Evolutionary conservation across 225 moss, liverwort and hornwort genomes (phyloP), one percentile per base, ranked within the genome.

Genomic region (Climacium dendroides): DNA sequence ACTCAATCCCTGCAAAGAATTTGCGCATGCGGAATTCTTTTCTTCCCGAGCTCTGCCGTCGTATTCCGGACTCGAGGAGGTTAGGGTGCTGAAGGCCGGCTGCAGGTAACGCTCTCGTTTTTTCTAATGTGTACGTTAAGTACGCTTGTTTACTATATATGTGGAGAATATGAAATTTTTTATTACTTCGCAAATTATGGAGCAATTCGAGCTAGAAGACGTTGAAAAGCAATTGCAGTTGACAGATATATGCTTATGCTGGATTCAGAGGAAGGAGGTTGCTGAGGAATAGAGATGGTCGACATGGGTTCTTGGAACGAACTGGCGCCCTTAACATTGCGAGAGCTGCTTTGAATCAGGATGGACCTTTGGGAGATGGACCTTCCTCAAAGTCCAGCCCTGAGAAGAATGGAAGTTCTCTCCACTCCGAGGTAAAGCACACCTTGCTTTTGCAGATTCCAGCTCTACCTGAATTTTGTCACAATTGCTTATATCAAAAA

Each of bases 371-470:
- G 57, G 92, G 83, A 52, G 93, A 93, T 74, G 89, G 92, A 73
- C 37, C 77, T 86, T 59, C 89, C 60, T 82, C 90, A 8, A 91
- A 92, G 83, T 90, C 91, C 32, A 89, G 66, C 77, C 83, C 88
- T 72, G 92, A 94, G 87, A 94, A 88, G 89, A 94, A 94, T 67
- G 92, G 94, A 77, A 90, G 81, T 45, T 89, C 92, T 82, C 83
- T 88, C 74, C 93, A 92, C 84, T 74, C 92, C 48, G 94, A 94
- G 91, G 94, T 93, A 72, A 91, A 48, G 39, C 78, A n/a, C 61
- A 61, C 30, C 29, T 64, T 73, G 60, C 34, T 45, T 90, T 53
- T 74, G 88, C 84, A 41, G 61, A 79, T 64, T 86, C 55, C 48
- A 47, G 62, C 62, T 81, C 35, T 63, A 45, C 81, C 48, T 63